Conservation (phyloP, 2,329 filamentous ascomycete genomes). For the Pezicula carpinea region DNA sequence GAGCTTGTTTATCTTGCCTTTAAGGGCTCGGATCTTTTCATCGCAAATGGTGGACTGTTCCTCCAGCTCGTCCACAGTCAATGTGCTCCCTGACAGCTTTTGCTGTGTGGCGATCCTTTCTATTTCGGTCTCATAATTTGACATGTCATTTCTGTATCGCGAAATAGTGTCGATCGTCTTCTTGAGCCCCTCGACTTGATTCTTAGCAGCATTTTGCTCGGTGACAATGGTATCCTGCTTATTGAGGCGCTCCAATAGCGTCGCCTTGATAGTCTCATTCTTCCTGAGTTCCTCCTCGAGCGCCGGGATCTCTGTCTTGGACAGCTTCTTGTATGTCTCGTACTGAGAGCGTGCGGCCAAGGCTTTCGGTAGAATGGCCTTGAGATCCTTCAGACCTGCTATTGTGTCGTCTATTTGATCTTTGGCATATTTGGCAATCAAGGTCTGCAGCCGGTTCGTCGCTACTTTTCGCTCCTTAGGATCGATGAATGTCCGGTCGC, state of each 20-base stretch:
- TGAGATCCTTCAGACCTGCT: slow-evolving; percentile 45
- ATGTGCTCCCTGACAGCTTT: slow-evolving; percentile 56
- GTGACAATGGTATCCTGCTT: slow-evolving; percentile 62
- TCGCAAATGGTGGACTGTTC: slow-evolving; percentile 63
- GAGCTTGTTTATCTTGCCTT: slow-evolving; percentile 60
- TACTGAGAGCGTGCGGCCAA: slow-evolving; percentile 62
- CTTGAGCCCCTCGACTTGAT: slow-evolving; percentile 69
- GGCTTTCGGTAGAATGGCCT: slow-evolving; percentile 51
- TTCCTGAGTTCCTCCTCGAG: slow-evolving; percentile 59
- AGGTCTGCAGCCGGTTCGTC: slow-evolving; percentile 60
- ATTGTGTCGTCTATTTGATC: slow-evolving; percentile 48
- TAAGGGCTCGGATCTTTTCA: slow-evolving; percentile 62
- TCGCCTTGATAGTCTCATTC: slow-evolving; percentile 57
- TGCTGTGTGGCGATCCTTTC: slow-evolving; percentile 72
- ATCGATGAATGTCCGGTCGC: slow-evolving; percentile 63
- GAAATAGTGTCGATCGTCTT: slow-evolving; percentile 74
- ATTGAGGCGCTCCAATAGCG: slow-evolving; percentile 58
- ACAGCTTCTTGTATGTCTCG: slow-evolving; percentile 69
- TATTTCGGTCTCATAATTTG: slow-evolving; percentile 67
- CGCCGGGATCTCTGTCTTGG: slow-evolving; percentile 62
- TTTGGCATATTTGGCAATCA: slow-evolving; percentile 57
- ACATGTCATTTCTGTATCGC: slow-evolving; percentile 68
- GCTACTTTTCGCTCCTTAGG: slow-evolving; percentile 58
- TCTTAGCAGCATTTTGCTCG: slow-evolving; percentile 59
- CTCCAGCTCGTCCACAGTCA: slow-evolving; percentile 80